phyloP scores from a whole-genome alignment of 768 basidiomycete genomes.

The Fomitopsis serialis region DNA sequence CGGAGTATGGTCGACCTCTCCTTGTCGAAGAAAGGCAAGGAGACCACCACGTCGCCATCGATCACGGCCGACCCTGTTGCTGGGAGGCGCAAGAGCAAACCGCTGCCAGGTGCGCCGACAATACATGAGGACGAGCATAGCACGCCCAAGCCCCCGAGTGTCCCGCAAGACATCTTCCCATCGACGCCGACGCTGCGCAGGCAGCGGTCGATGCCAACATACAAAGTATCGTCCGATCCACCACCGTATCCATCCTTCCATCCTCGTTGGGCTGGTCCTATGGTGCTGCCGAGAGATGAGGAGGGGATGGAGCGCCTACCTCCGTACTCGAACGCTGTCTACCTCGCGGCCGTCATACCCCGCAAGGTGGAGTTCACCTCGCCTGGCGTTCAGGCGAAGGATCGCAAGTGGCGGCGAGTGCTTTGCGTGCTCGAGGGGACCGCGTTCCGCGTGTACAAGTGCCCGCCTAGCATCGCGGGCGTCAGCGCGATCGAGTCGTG shows the following conservation, averaged over 20 bases:
- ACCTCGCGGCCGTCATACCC: constrained; percentile 76
- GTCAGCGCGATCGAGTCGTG: constrained; percentile 59
- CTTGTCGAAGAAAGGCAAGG: constrained; percentile 14
- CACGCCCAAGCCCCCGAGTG: not conserved
- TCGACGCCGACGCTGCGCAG: constrained; percentile 41
- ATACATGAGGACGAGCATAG: constrained; percentile 4
- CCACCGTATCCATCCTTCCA: constrained; percentile 62
- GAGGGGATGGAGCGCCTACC: constrained; percentile 84
- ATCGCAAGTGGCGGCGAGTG: constrained; percentile 88
- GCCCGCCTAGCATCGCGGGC: constrained; percentile 34
- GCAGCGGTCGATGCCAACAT: constrained; percentile 69
- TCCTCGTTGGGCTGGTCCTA: constrained; percentile 18
- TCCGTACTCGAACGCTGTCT: constrained; percentile 73
- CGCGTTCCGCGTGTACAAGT: constrained; percentile 71
- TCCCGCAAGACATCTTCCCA: constrained; percentile 8
- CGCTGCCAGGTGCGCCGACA: constrained; percentile 4
- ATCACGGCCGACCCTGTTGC: not conserved
- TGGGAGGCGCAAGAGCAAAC: constrained; percentile 4
- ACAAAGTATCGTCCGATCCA: constrained; percentile 49
- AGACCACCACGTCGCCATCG: constrained; percentile 10
- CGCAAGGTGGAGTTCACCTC: constrained; percentile 90
- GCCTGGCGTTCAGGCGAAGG: constrained; percentile 83
- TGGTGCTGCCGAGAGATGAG: constrained; percentile 57
- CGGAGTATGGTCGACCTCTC: constrained; percentile 55
- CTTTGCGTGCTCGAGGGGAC: constrained; percentile 92